phyloP scores from a whole-genome alignment of 208 protist genomes.

The Entamoeba dispar region DNA sequence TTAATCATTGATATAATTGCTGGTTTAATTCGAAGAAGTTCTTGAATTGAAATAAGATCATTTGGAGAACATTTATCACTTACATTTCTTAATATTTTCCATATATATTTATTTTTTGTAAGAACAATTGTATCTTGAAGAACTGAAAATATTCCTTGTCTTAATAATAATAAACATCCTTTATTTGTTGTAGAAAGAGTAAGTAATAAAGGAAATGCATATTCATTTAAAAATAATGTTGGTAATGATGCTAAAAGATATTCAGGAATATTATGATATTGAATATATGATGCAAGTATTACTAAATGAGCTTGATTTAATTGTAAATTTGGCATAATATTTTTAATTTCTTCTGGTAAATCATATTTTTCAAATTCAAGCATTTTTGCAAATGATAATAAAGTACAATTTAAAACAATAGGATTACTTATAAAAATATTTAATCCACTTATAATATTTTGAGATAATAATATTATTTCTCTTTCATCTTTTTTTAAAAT shows the following conservation, averaged over 20 bases:
- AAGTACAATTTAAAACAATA: neutral
- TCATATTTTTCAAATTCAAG: neutral
- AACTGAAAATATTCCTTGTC: neutral
- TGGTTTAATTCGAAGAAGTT: neutral
- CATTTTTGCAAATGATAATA: neutral
- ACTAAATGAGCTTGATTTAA: neutral
- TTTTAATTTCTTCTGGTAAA: neutral
- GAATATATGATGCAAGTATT: neutral
- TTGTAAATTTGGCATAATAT: neutral
- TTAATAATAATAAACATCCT: neutral
- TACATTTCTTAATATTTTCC: neutral
- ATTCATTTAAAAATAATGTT: neutral
- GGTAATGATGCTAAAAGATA: neutral
- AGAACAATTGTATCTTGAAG: neutral
- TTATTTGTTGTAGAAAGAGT: neutral
- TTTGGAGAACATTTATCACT: neutral
- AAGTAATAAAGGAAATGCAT: neutral
- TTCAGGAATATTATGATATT: neutral
- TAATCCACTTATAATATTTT: neutral
- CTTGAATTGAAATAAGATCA: neutral
- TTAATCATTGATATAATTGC: neutral
- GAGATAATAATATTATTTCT: neutral
- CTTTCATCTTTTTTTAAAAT: neutral
- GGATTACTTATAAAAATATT: neutral
- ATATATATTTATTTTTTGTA: neutral